Base-by-base conservation (phyloP, 2,329 filamentous ascomycete genomes). In the Pseudogymnoascus sp. region DNA sequence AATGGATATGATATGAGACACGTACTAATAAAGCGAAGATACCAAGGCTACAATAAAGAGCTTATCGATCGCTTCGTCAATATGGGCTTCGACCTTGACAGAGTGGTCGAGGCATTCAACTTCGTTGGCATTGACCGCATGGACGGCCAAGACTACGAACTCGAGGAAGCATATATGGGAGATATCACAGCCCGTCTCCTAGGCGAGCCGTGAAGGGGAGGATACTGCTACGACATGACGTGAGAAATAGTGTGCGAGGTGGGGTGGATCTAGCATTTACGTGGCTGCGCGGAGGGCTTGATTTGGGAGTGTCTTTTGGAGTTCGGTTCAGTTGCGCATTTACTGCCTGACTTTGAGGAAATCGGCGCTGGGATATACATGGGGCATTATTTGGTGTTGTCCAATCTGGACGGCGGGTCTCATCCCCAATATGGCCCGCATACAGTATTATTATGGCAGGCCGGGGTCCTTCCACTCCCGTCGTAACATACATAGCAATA, bases 31-130 rank as follows among this genome's bases (percentile, higher is more conserved):
- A 22, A n/a, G n/a, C 8, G 64, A 68, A 93, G 89, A 65, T 97
- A 96, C 72, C 84, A 88, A 66, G 93, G 94, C 2, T 97, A 96
- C 75, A 92, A 92, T 76, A 89, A 87, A 70, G 83, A 88, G 33
- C 80, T 97, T 41, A 84, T 97, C 66, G 86, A 94, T 70, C 84
- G 88, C 4, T 97, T 97, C 69, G 85, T 90, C 14, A 84, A 80
- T 69, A 97, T 97, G 93, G 93, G 93, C 9, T 97, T 97, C 69
- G 87, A 91, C 62, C 83, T 96, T 1, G 89, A 92, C 58, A 82
- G 84, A n/a, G 91, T 97, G 1, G 91, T 97, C 0, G 83, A 88
- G 8, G 90, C 91, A 0, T 96, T 97, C 70, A 82, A 88, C 60
- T 89, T 83, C 64, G 87, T 94, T 6, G 89, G 90, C 5, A 92